phyloP scores from a whole-genome alignment of 331 rosid species.

The Rosa hybrid region DNA sequence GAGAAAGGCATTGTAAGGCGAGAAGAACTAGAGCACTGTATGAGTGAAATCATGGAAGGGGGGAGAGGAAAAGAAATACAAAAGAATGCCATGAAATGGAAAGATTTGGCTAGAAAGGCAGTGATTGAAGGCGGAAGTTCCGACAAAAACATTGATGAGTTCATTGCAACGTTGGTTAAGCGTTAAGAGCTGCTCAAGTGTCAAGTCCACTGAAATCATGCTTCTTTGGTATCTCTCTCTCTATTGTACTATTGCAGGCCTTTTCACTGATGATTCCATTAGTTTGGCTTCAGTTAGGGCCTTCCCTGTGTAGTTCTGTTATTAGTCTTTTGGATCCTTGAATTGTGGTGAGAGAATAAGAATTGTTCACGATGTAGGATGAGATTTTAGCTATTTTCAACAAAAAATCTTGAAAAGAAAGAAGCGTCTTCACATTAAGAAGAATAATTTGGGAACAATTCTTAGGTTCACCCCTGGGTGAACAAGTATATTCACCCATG shows the following conservation, averaged over 20 bases:
- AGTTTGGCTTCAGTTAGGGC: neutral
- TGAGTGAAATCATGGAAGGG: conserved; percentile 37
- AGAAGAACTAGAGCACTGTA: conserved; percentile 21
- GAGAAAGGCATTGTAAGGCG: conserved; percentile 32
- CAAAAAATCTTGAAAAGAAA: no score
- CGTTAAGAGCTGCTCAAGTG: neutral
- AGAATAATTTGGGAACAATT: no score
- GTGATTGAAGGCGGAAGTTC: conserved; percentile 43
- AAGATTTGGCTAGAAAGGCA: conserved; percentile 23
- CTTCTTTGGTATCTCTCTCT: neutral
- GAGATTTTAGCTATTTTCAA: no score
- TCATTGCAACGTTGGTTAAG: neutral
- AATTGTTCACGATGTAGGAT: neutral
- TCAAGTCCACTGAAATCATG: neutral
- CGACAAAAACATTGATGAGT: conserved; percentile 19
- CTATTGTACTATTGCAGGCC: neutral
- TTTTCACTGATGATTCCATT: neutral
- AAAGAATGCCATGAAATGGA: conserved; percentile 34
- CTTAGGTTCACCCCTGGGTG: no score
- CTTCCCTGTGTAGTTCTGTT: neutral
- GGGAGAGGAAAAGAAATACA: conserved; percentile 35
- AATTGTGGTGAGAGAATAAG: no score
- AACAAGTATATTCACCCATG: no score
- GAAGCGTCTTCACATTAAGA: no score
- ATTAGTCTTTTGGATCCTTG: neutral